These are phyloP conservation scores for Salvia splendens DNA, from an alignment of 257 asterid genomes.

Conservation along the genomic window DNA sequence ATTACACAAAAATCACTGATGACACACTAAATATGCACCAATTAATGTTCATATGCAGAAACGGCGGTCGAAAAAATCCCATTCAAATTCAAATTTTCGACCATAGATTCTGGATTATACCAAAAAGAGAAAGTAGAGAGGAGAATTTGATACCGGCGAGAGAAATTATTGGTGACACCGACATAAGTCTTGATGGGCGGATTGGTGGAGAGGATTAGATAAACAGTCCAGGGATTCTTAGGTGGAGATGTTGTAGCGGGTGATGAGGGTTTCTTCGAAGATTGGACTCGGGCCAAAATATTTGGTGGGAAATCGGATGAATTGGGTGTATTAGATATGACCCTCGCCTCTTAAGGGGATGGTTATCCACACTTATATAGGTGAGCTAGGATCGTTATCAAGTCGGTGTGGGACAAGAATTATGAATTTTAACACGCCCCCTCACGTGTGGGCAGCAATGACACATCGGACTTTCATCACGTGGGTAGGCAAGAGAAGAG, in stretches of 20 bases:
- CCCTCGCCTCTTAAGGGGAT: too few species aligned
- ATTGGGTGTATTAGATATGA: too few species aligned
- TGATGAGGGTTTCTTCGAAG: slow-evolving; percentile 33
- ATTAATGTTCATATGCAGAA: too few species aligned
- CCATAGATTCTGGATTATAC: not conserved
- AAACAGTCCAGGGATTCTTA: slow-evolving; percentile 60
- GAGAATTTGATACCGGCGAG: slow-evolving; percentile 57
- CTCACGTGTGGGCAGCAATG: too few species aligned
- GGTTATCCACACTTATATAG: too few species aligned
- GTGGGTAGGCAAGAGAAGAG: too few species aligned
- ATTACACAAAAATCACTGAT: too few species aligned
- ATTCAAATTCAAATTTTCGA: not conserved
- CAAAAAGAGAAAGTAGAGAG: not conserved
- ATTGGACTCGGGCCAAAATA: slow-evolving; percentile 22
- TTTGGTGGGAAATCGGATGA: slow-evolving; percentile 32
- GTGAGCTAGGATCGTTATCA: too few species aligned
- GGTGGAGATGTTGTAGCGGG: slow-evolving; percentile 34
- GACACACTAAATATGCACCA: too few species aligned
- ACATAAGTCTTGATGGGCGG: slow-evolving; percentile 78
- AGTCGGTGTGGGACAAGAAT: too few species aligned
- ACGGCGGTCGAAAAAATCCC: not conserved
- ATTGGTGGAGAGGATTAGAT: slow-evolving; percentile 73
- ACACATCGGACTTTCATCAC: too few species aligned
- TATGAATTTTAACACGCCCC: too few species aligned
- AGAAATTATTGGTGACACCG: slow-evolving; percentile 76